Conservation (phyloP, 2,329 filamentous ascomycete genomes). For the Phyllosticta citribraziliensis region DNA sequence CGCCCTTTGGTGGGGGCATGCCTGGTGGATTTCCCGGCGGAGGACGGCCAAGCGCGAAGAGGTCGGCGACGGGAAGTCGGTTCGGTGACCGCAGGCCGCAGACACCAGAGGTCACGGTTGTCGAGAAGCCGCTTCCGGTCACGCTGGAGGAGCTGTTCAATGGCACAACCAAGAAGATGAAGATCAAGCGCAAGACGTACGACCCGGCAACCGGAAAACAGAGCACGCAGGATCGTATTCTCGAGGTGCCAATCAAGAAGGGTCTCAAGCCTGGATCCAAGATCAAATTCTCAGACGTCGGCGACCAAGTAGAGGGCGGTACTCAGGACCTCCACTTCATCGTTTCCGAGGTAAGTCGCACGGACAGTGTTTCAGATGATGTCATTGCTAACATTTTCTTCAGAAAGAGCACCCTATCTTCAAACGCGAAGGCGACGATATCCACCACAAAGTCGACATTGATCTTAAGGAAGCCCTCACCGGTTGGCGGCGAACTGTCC, state of each 20-base stretch:
- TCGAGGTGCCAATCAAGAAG: constrained; percentile 92
- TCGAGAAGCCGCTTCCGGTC: constrained; percentile 73
- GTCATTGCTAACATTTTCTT: constrained; percentile 15
- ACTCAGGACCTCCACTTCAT: constrained; percentile 94
- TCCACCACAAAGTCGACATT: constrained; percentile 69
- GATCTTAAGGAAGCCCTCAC: constrained; percentile 89
- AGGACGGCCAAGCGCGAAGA: constrained; percentile 26
- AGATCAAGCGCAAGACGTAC: constrained; percentile 93
- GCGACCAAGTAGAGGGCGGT: constrained; percentile 92
- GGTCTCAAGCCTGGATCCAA: constrained; percentile 95
- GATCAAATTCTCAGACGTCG: constrained; percentile 97
- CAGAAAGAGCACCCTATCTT: constrained; percentile 82
- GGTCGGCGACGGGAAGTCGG: constrained; percentile 20
- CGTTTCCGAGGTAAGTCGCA: constrained; percentile 68
- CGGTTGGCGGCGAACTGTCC: constrained; percentile 84
- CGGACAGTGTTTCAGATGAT: not conserved
- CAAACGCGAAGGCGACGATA: constrained; percentile 78
- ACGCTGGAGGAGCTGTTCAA: constrained; percentile 81
- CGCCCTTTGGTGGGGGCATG: constrained; percentile 28
- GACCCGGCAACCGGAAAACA: constrained; percentile 73
- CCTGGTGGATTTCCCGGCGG: constrained; percentile 20
- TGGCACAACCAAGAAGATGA: constrained; percentile 91
- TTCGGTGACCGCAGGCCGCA: constrained; percentile 36
- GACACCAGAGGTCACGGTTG: constrained; percentile 80
- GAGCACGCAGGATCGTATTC: constrained; percentile 74